These are phyloP conservation scores for Clonostachys solani DNA, from an alignment of 2,329 filamentous ascomycete genomes.

Conservation along the genomic window DNA sequence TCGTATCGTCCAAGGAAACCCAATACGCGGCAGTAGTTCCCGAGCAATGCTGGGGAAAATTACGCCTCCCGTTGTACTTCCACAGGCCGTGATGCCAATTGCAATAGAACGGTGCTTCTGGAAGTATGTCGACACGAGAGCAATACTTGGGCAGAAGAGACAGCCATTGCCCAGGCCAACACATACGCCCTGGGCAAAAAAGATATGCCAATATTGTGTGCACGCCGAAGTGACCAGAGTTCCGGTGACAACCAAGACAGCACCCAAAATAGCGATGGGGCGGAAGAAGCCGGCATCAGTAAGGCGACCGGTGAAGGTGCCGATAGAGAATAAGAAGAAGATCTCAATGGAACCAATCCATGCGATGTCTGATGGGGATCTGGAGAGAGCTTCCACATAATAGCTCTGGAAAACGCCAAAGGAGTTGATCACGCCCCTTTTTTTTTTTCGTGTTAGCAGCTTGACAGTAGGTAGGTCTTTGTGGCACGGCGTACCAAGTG, in stretches of 20 bases:
- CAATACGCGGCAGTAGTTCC: conserved; percentile 15
- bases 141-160: conserved; percentile 47
- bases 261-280: conserved; percentile 22
- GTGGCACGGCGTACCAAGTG: not conserved
- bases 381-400: conserved; percentile 24
- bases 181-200: conserved; percentile 51
- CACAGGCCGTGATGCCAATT: conserved; percentile 54
- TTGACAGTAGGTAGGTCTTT: too few relatives aligned
- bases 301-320: conserved; percentile 32
- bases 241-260: conserved; percentile 36
- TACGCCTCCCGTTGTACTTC: conserved; percentile 54
- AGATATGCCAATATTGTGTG: conserved; percentile 39
- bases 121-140: conserved; percentile 60
- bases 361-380: conserved; percentile 16
- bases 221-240: conserved; percentile 39
- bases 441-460: too few relatives aligned
- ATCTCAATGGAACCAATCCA: conserved; percentile 49
- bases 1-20: conserved; percentile 23
- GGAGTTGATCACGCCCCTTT: conserved; percentile 28
- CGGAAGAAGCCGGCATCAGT: conserved; percentile 36
- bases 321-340: conserved; percentile 33
- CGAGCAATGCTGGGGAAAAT: conserved; percentile 33
- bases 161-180: conserved; percentile 51
- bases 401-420: conserved; percentile 33
- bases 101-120: conserved; percentile 53